Evolutionary conservation across 371 early-diverging fungal genomes (phyloP), one percentile per base, ranked within the genome.

Genomic region (Basidiobolus heterosporus): DNA sequence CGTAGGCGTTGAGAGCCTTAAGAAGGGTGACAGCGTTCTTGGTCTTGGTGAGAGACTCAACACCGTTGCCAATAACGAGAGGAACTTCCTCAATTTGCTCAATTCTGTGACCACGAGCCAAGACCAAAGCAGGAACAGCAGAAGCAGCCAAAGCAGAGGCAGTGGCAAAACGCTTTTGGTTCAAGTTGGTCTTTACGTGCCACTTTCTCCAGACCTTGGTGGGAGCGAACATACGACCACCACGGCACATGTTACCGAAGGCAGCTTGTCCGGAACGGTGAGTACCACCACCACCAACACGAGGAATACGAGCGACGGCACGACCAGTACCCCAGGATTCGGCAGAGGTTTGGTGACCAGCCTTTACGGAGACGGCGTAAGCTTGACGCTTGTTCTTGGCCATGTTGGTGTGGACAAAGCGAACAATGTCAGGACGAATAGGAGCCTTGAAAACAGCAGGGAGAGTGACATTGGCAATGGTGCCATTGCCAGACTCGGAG

Each of bases 241-340:
- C 90, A 71, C 98, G 87, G 79, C 96, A 95, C 92, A 98, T 96
- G 87, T 98, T 98, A 62, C 98, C 98, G 75, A 97, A 98, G 54
- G 99, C 99, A 65, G 96, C 71, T 78, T 99, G 99, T 63, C 99
- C 99, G 59, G 99, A 84, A 67, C 99, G 88, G 81, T 89, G 90
- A 55, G 99, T 99, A 75, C 99, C 99, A 55, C 88, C 79, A 61
- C 98, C 99, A 54, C 80, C 77, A 50, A 99, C 98, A 78, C 99
- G 90, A 58, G 99, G 98, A 63, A 98, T 98, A 91, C 98, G 92
- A 47, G 98, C 97, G 62, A 99, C 93, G 62, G 99, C 99, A 75
- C 98, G 92, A 86, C 91, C 93, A 47, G 97, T 98, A 78, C 99
- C 99, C 98, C 98, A 99, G 53, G 98, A 97, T 69, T 88, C 91